Base-by-base conservation (phyloP, 78 protist species). In the Dictyostelium brefeldianum region DNA sequence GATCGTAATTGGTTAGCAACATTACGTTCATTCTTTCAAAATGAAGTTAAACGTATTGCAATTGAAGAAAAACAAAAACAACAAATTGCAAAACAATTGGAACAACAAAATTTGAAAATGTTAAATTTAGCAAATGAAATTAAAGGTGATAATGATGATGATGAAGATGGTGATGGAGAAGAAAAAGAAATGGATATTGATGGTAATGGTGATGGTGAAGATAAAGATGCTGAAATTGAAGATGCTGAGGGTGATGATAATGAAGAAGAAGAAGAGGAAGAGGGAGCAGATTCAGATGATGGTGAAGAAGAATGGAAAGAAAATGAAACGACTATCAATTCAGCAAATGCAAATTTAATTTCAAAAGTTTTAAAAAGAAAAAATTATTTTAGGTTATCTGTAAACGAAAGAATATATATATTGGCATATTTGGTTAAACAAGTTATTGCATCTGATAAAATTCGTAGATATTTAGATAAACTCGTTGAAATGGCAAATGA, bases 381-480 rank as follows among this genome's bases (percentile, higher is more conserved):
- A 22, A 43, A 87, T 51, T 87, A 87, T 48, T 64, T 47, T 51
- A 57, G 75, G 51, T 69, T 87, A 20, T 7, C 31, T 9, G 59
- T 87, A 27, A 78, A 87, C 5, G 93, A 87, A 50, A 77, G 51
- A 27, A 59, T 87, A 9, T 57, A 64, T 36, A 87, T 87, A 7
- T 62, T 87, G 11, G 36, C 93, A 0, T 87, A 87, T 36, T 20
- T 87, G n/a, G 51, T 36, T 56, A 27, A 20, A n/a, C 93, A 87
- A 50, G 41, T 79, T 2, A 64, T 87, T 4, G 41, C 53, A 48
- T 77, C 93, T 11, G 93, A 87, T 27, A 74, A 51, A 56, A 87
- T 87, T 64, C 78, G 93, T 75, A 74, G 65, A 50, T 46, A 87
- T 64, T 22, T 87, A 5, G 93, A 87, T 50, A 77, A 87, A 43